Percentiles rank a stretch among this genome's conserved stretches.
phyloP scores from a whole-genome alignment of 805 yeast genomes.

The Vanderwaltozyma verrucispora region DNA sequence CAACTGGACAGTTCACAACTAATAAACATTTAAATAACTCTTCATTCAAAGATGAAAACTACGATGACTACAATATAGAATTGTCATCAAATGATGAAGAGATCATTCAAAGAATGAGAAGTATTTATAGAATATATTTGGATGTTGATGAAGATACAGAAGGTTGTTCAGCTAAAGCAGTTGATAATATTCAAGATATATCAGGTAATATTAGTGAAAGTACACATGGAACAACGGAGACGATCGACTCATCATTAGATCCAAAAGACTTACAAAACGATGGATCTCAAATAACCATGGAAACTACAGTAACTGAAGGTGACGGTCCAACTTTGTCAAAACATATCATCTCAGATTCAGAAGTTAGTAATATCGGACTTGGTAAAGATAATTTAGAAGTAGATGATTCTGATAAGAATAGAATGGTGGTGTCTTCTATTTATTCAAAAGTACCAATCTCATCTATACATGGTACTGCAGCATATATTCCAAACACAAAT shows the following conservation, averaged over 20 bases:
- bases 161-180: not conserved
- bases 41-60: not conserved
- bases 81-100: conserved; percentile 44
- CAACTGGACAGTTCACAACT: not conserved
- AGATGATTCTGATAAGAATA: not conserved
- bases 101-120: conserved; percentile 60
- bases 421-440: conserved; percentile 38
- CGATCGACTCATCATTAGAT: not conserved
- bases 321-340: no score
- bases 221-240: not conserved
- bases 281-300: not conserved
- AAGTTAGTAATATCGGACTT: no score
- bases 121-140: conserved; percentile 68
- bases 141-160: conserved; percentile 26
- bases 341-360: no score
- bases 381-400: no score
- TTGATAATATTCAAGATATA: not conserved
- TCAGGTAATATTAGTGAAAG: not conserved
- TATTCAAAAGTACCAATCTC: conserved; percentile 32
- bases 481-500: not conserved
- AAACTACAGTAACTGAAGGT: not conserved
- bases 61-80: not conserved
- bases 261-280: not conserved
- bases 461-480: not conserved
- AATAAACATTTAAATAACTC: not conserved